phyloP scores from a whole-genome alignment of 192 early-diverging fungal species.

The Podila epicladia region DNA sequence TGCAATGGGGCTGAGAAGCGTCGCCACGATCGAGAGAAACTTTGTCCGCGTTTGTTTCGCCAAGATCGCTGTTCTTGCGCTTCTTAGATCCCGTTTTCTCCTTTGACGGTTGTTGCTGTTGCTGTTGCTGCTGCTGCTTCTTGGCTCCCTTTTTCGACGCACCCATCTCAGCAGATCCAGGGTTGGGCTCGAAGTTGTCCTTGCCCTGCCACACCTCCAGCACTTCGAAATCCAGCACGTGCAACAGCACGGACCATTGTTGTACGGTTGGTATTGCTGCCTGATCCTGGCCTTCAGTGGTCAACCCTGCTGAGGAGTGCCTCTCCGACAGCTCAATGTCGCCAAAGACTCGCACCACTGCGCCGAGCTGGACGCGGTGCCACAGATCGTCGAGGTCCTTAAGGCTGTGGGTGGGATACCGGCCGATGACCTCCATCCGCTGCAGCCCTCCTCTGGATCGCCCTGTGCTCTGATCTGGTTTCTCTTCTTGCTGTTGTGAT shows the following conservation, averaged over 20 bases:
- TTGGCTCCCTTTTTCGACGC: not conserved
- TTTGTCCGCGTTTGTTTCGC: not conserved
- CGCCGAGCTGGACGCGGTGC: slow-evolving; percentile 31
- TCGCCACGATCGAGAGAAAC: slow-evolving; percentile 7
- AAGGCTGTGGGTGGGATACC: slow-evolving; percentile 23
- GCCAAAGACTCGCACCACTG: slow-evolving; percentile 25
- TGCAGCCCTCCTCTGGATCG: not conserved
- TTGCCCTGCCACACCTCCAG: slow-evolving; percentile 36
- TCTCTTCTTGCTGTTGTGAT: not conserved
- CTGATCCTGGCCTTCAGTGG: not conserved
- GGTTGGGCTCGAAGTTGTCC: slow-evolving; percentile 32
- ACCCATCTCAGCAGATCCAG: slow-evolving; percentile 11
- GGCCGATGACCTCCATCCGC: slow-evolving; percentile 34
- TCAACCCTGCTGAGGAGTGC: not conserved
- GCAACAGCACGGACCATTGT: slow-evolving; percentile 27
- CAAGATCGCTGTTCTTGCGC: not conserved
- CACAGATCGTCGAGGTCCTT: slow-evolving; percentile 40
- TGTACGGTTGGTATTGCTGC: not conserved
- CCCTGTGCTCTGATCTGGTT: not conserved
- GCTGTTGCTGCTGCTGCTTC: not conserved
- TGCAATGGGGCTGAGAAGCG: slow-evolving; percentile 36
- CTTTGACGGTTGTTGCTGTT: not conserved
- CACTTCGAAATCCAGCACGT: slow-evolving; percentile 36
- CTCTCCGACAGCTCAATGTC: slow-evolving; percentile 43
- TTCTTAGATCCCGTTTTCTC: slow-evolving; percentile 11